Percentiles rank a stretch among this genome's conserved stretches.
phyloP scores from a whole-genome alignment of 768 basidiomycete species.

The Podaxis rugospora region DNA sequence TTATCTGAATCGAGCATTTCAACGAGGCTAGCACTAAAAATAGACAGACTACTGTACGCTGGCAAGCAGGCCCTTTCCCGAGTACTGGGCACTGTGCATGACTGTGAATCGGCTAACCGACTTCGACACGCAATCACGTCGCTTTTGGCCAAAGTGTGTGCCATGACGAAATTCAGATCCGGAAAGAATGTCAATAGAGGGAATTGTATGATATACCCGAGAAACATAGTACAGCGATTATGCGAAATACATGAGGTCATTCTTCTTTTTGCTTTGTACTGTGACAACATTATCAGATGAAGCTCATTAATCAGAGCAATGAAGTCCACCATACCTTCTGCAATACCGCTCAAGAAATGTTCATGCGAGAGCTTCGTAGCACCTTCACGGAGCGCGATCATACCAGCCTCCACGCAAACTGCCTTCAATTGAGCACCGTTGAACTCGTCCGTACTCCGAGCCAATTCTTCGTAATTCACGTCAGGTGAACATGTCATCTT shows the following conservation, averaged over 20 bases:
- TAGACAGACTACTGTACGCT: not conserved
- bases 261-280: constrained; percentile 99
- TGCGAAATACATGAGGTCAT: constrained; percentile 92
- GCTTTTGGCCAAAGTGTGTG: not conserved
- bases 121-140: not conserved
- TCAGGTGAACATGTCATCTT: constrained; percentile 88
- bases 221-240: constrained; percentile 31
- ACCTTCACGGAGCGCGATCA: constrained; percentile 95
- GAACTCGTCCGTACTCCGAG: constrained; percentile 96
- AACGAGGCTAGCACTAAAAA: not conserved
- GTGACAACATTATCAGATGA: constrained; percentile 22
- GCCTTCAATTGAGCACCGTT: constrained; percentile 97
- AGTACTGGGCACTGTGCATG: not conserved
- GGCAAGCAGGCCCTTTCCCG: not conserved
- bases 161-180: not conserved
- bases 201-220: not conserved
- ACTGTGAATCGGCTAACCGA: not conserved
- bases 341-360: constrained; percentile 91
- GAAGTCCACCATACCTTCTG: constrained; percentile 56
- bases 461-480: constrained; percentile 96
- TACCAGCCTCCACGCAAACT: constrained; percentile 98
- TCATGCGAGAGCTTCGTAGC: constrained; percentile 87
- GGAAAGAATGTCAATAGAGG: not conserved
- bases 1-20: too few species aligned
- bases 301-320: not conserved